phyloP scores from a whole-genome alignment of 2,329 filamentous ascomycete genomes.

The Penicillium palitans region DNA sequence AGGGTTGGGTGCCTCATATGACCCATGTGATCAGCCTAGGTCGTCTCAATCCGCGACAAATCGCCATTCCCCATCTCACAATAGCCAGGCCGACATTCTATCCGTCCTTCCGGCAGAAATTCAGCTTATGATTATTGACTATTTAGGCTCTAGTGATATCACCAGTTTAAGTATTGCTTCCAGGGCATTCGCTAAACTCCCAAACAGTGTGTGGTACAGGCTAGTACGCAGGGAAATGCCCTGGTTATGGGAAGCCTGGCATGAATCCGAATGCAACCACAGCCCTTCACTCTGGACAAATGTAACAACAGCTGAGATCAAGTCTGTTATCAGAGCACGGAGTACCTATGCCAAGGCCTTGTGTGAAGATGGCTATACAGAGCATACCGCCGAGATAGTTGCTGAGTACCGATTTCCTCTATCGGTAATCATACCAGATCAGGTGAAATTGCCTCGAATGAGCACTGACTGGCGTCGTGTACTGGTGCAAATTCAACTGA shows the following conservation, averaged over 20 bases:
- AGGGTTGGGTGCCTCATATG: too few relatives aligned
- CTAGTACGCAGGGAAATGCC: constrained; percentile 21
- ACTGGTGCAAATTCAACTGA: constrained; percentile 20
- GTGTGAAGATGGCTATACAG: neutral
- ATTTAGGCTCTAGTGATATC: constrained; percentile 11
- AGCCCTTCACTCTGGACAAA: constrained; percentile 12
- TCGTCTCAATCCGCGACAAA: neutral
- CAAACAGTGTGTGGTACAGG: constrained; percentile 13
- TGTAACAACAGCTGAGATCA: constrained; percentile 7
- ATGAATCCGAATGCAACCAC: constrained; percentile 9
- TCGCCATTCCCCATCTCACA: neutral
- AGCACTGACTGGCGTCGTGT: constrained; percentile 25
- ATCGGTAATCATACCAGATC: neutral
- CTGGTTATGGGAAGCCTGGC: constrained; percentile 21
- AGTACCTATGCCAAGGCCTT: neutral
- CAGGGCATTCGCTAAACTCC: constrained; percentile 13
- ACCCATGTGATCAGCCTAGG: neutral
- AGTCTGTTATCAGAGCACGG: neutral
- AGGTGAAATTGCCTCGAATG: neutral
- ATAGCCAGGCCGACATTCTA: neutral
- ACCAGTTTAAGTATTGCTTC: constrained; percentile 10
- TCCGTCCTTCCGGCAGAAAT: constrained; percentile 10
- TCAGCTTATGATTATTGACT: neutral
- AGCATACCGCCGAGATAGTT: neutral
- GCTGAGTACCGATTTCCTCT: constrained; percentile 1